These are phyloP conservation scores for Erysimum pusillum DNA, from an alignment of 441 rosid species.

Conservation along the genomic window DNA sequence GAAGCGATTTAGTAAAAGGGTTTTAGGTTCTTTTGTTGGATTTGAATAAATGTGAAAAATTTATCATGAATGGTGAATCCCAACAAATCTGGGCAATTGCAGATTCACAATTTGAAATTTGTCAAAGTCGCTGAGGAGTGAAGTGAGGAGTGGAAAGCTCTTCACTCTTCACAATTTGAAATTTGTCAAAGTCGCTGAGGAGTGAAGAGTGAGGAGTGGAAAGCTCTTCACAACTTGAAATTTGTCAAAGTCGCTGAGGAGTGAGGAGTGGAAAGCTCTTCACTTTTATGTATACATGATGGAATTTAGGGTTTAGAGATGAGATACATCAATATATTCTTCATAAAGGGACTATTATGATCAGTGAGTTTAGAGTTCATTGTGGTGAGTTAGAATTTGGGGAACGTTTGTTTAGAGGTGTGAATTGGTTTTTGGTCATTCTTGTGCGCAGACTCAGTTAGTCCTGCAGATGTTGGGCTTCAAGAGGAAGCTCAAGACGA, in stretches of 20 bases:
- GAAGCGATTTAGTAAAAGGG: conserved; percentile 12
- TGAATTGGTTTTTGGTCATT: conserved; percentile 32
- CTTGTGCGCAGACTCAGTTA: conserved; percentile 64
- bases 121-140: neutral
- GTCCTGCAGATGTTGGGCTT: conserved; percentile 84
- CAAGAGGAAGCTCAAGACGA: conserved; percentile 72
- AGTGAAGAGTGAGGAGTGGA: neutral
- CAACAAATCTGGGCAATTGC: conserved; percentile 14
- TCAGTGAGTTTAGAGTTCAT: conserved; percentile 6
- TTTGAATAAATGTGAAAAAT: conserved; percentile 27
- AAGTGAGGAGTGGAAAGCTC: conserved; percentile 7
- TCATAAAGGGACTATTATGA: neutral
- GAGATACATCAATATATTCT: neutral
- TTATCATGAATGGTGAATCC: neutral
- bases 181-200: no score
- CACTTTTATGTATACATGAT: neutral
- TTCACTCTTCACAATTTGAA: neutral
- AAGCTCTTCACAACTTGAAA: conserved; percentile 3
- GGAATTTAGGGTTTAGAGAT: conserved; percentile 9
- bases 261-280: conserved; percentile 6
- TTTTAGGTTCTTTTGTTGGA: conserved; percentile 24
- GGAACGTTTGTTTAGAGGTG: neutral
- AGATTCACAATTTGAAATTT: conserved; percentile 25
- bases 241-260: neutral
- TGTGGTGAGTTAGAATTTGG: conserved; percentile 6